These are phyloP conservation scores for Penicillium thymicola DNA, from an alignment of 2,329 filamentous ascomycete genomes.

Conservation along the genomic window DNA sequence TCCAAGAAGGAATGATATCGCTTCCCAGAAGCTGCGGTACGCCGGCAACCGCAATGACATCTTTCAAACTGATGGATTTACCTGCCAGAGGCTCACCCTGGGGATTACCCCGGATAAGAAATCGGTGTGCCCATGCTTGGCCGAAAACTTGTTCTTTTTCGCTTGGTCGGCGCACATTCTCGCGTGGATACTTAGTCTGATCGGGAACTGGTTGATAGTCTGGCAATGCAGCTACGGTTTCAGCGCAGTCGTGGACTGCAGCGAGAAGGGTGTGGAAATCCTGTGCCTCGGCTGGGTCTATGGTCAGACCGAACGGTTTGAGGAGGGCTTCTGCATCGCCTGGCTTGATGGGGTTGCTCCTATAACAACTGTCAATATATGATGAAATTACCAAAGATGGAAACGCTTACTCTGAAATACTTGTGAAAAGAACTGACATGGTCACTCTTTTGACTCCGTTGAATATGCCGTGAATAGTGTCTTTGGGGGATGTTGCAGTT, in stretches of 20 bases:
- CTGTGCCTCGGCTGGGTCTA: conserved; percentile 37
- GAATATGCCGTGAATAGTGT: background rate
- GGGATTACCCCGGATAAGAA: conserved; percentile 42
- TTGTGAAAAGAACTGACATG: conserved; percentile 32
- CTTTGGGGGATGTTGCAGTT: conserved; percentile 4
- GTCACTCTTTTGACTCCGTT: background rate
- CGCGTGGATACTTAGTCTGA: conserved; percentile 44
- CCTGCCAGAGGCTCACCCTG: conserved; percentile 34
- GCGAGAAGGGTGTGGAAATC: conserved; percentile 51
- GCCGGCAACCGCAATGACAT: conserved; percentile 54
- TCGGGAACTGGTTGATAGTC: conserved; percentile 49
- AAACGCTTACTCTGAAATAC: conserved; percentile 24
- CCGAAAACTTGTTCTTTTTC: conserved; percentile 46
- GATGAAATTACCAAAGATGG: background rate
- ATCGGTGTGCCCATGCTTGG: conserved; percentile 52
- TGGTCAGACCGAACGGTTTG: conserved; percentile 35
- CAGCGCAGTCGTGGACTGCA: conserved; percentile 52
- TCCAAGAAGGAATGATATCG: conserved; percentile 51
- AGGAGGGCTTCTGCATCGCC: conserved; percentile 42
- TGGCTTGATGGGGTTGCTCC: conserved; percentile 41
- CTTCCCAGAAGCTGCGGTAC: conserved; percentile 55
- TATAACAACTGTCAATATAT: conserved; percentile 3
- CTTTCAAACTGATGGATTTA: conserved; percentile 53
- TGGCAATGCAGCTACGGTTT: conserved; percentile 43
- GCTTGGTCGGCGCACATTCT: conserved; percentile 42